Conservation (phyloP, 768 basidiomycete species). For the Pisolithus albus region DNA sequence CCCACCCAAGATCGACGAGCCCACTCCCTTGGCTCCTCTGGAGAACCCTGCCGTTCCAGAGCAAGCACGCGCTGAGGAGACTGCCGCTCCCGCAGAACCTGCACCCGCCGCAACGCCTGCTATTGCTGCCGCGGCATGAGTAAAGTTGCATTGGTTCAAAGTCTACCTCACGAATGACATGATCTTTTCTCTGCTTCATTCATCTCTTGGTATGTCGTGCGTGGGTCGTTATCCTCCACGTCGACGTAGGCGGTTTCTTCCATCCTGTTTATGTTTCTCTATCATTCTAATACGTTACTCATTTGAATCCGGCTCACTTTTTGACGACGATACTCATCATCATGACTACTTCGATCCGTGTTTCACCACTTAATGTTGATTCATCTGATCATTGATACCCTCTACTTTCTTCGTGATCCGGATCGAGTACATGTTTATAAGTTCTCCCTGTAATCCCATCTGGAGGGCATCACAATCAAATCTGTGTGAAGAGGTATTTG, state of each 20-base stretch:
- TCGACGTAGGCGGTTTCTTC: conserved; percentile 33
- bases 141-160: conserved; percentile 8
- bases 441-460: conserved; percentile 27
- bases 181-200: conserved; percentile 25
- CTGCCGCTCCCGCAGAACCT: conserved; percentile 24
- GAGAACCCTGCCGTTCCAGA: conserved; percentile 57
- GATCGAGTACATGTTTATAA: conserved; percentile 28
- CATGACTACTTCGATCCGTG: conserved; percentile 58
- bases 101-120: conserved; percentile 51
- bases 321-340: conserved; percentile 48
- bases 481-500: background rate
- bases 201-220: conserved; percentile 32
- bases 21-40: conserved; percentile 73
- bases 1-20: conserved; percentile 84
- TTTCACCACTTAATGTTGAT: conserved; percentile 64
- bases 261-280: conserved; percentile 30
- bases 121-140: conserved; percentile 76
- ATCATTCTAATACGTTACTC: conserved; percentile 35
- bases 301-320: conserved; percentile 55
- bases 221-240: conserved; percentile 30
- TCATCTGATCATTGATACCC: conserved; percentile 54
- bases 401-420: conserved; percentile 22
- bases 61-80: conserved; percentile 29
- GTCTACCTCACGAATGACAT: conserved; percentile 39
- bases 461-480: conserved; percentile 8